Percentiles rank a stretch among this genome's conserved stretches.
phyloP scores from a whole-genome alignment of 495 filamentous ascomycete species.

The Terfezia boudieri region DNA sequence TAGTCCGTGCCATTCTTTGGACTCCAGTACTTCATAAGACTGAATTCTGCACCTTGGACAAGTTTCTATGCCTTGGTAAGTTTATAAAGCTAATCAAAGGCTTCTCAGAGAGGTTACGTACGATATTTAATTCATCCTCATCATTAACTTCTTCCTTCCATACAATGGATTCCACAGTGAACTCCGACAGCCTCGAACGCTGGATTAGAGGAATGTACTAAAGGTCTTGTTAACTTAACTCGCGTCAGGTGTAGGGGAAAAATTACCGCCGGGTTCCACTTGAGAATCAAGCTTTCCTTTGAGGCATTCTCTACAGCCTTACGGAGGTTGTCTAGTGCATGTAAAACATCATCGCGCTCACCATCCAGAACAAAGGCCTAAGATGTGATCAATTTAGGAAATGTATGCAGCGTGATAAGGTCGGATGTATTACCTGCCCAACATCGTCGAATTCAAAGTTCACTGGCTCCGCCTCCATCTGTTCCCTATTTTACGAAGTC shows the following conservation, averaged over 20 bases:
- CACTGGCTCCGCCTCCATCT: too few species aligned
- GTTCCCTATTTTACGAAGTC: too few species aligned
- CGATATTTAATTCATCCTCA: slow-evolving; percentile 1
- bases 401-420: too few species aligned
- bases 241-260: background rate
- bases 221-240: too few species aligned
- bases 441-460: too few species aligned
- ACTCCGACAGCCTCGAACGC: slow-evolving; percentile 10
- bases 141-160: slow-evolving; percentile 5
- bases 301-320: slow-evolving; percentile 4
- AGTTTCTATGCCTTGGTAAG: too few species aligned
- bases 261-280: slow-evolving; percentile 1
- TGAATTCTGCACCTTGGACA: too few species aligned
- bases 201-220: slow-evolving; percentile 10
- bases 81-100: too few species aligned
- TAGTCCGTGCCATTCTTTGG: slow-evolving; percentile 6
- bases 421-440: too few species aligned
- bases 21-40: slow-evolving; percentile 1
- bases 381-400: background rate
- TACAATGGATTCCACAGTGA: slow-evolving; percentile 7
- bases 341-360: slow-evolving; percentile 6
- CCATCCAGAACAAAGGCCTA: slow-evolving; percentile 13
- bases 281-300: background rate
- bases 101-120: too few species aligned
- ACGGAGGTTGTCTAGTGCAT: slow-evolving; percentile 8